Evolutionary conservation across 495 filamentous ascomycete genomes (phyloP), one percentile per base, ranked within the genome.

Genomic region (Penicillium herquei): DNA sequence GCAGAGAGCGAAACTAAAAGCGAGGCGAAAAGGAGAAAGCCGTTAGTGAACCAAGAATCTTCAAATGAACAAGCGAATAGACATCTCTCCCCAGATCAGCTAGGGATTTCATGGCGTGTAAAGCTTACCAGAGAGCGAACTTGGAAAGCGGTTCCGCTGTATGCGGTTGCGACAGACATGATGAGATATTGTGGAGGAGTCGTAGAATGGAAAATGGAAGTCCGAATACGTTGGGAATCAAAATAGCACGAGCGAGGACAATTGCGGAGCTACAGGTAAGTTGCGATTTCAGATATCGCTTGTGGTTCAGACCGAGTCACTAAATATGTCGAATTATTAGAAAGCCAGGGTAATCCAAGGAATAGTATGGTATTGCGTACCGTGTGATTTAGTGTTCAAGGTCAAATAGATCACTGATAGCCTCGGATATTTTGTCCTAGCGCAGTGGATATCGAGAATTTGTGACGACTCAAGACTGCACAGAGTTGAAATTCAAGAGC

Each of bases 1-100:
- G 79, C 57, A 98, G 81, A 56, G 92, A 92, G 44, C 95, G 93
- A 76, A 95, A 97, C 91, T 97, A 62, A 33, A n/a, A 3, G 21
- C 21, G 21, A 26, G 16, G 16, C 3, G 26, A 13, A 16, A 33
- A 41, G 11, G 11, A 7, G 30, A 51, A 41, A 40, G 16, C 6
- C 37, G n/a, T 44, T 37, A 44, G 50, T 52, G 9, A 13, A 21
- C 10, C 21, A 26, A 2, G 21, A 26, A 26, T 26, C 21, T n/a
- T 26, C 21, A 26, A 4, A 32, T 34, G 26, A 13, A 37, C 6
- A 2, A 3, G 2, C 9, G 7, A 10, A 10, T 37, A 37, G 33
- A 11, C 33, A 37, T 7, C 2, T 37, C 21, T 26, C 21, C 4
- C 21, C 21, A 2, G 21, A 1, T 26, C 21, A 26, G 21, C 21